Evolutionary conservation across 2,329 filamentous ascomycete genomes (phyloP).

Genomic region (Biscogniauxia mediterranea): DNA sequence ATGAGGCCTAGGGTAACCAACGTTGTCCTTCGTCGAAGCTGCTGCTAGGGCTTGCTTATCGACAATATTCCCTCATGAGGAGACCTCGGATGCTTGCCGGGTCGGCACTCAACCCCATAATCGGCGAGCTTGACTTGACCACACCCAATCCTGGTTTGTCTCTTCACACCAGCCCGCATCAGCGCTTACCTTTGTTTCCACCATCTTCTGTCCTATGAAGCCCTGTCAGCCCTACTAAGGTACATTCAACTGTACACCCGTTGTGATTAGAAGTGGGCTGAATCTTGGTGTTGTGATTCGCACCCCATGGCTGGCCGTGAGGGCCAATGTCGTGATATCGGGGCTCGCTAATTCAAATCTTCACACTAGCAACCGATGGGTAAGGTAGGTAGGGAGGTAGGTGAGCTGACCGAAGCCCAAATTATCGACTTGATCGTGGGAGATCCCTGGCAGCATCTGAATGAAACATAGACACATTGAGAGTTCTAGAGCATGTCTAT

Average conservation of each 20-base stretch:
- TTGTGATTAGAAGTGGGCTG: constrained; percentile 12
- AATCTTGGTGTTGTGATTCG: constrained; percentile 8
- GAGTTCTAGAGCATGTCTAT: constrained; percentile 5
- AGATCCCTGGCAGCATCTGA: constrained; percentile 7
- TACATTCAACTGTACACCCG: constrained; percentile 8
- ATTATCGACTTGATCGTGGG: constrained; percentile 11
- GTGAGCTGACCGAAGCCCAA: constrained; percentile 16
- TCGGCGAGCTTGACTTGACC: constrained; percentile 6
- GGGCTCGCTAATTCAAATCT: constrained; percentile 5
- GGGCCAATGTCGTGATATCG: constrained; percentile 10
- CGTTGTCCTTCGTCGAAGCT: constrained; percentile 9
- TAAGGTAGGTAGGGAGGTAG: neutral
- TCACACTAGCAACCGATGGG: neutral
- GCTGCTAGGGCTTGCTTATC: constrained; percentile 6
- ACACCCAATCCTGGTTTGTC: constrained; percentile 15
- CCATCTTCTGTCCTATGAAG: constrained; percentile 14
- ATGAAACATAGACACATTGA: constrained; percentile 9
- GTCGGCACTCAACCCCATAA: neutral
- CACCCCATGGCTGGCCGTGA: constrained; percentile 2
- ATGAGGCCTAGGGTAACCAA: constrained; percentile 7
- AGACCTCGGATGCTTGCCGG: constrained; percentile 14
- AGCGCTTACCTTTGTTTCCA: constrained; percentile 14
- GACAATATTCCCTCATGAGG: constrained; percentile 12
- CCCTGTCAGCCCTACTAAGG: constrained; percentile 21
- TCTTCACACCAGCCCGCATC: constrained; percentile 9